Percentiles rank a stretch among this genome's conserved stretches.
These are phyloP conservation scores for Testicularia cyperi DNA, from an alignment of 1,284 basidiomycete species.

Conservation along the genomic window DNA sequence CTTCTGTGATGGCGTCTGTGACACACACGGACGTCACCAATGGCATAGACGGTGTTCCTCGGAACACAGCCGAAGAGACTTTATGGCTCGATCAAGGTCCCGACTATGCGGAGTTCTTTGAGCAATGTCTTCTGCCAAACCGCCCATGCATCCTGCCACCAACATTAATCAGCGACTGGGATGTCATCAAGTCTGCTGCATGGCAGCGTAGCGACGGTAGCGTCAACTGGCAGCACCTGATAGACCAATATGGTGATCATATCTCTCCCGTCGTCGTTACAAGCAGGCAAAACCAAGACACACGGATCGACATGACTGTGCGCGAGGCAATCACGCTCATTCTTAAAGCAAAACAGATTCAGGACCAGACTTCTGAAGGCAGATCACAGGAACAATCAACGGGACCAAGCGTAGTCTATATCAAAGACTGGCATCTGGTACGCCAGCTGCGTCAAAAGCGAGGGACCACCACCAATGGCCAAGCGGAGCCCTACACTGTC, in stretches of 20 bases:
- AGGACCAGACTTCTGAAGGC: too few species aligned
- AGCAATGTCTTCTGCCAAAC: slow-evolving; percentile 29
- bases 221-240: slow-evolving; percentile 27
- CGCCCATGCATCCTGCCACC: slow-evolving; percentile 39
- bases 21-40: too few species aligned
- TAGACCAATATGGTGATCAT: slow-evolving; percentile 21
- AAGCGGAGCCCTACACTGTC: slow-evolving; percentile 61
- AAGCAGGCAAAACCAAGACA: slow-evolving; percentile 1
- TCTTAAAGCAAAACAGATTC: not conserved
- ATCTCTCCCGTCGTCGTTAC: slow-evolving; percentile 26
- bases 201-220: not conserved
- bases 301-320: slow-evolving; percentile 25
- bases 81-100: too few species aligned
- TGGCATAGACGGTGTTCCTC: too few species aligned
- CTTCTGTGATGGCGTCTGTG: too few species aligned
- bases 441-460: slow-evolving; percentile 49
- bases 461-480: slow-evolving; percentile 1
- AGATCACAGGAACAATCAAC: too few species aligned
- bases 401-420: too few species aligned
- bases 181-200: slow-evolving; percentile 1
- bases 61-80: too few species aligned
- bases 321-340: slow-evolving; percentile 24
- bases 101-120: slow-evolving; percentile 35
- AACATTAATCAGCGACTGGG: slow-evolving; percentile 18
- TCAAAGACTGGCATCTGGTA: slow-evolving; percentile 67